Evolutionary conservation across 768 basidiomycete genomes (phyloP), one percentile per base, ranked within the genome.

Genomic region (Punctularia strigosozonata): DNA sequence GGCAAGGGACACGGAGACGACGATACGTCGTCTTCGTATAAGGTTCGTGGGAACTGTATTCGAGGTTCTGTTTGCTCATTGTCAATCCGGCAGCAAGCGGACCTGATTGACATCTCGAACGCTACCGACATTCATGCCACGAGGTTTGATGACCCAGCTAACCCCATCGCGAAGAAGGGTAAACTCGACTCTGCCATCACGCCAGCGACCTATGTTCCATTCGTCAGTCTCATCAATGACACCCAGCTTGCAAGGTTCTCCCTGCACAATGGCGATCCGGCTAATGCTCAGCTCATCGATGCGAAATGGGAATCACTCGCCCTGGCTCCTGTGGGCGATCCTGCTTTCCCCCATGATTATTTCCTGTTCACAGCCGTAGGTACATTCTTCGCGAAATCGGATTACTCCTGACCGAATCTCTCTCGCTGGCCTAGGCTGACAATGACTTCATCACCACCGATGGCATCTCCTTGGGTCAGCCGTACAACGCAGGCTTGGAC

Each of bases 301-400:
- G 69, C 66, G 0, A 82, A 81, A 56, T 82, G 77, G 76, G 80
- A 82, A 49, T 74, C 71, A 1, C 59, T 78, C 12, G 71, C 75
- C 6, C 58, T 81, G 5, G 77, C 71, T 3, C 68, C 77, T 0
- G 66, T 66, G 15, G 50, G 62, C 8, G 75, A 76, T 43, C 54
- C 62, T 2, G 53, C 46, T 1, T 66, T 59, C 53, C 80, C 79
- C 0, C 57, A 81, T 44, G 80, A 82, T 48, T 80, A 69, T 51
- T 81, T 81, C 63, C 54, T 82, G 25, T 76, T 80, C 59, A 71
- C 71, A 10, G 69, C 64, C 4, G 76, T 77, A 50, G 20, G 74
- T 60, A 10, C 5, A 21, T 28, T 5, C 31, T 30, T 42, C 21
- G n/a, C 18, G 15, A 15, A 15, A 10, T 30, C 28, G 15, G 28